Evolutionary conservation across 176 grass and related monocot species (phyloP), one percentile per base, ranked within the genome.

Genomic region (Olyra latifolia): DNA sequence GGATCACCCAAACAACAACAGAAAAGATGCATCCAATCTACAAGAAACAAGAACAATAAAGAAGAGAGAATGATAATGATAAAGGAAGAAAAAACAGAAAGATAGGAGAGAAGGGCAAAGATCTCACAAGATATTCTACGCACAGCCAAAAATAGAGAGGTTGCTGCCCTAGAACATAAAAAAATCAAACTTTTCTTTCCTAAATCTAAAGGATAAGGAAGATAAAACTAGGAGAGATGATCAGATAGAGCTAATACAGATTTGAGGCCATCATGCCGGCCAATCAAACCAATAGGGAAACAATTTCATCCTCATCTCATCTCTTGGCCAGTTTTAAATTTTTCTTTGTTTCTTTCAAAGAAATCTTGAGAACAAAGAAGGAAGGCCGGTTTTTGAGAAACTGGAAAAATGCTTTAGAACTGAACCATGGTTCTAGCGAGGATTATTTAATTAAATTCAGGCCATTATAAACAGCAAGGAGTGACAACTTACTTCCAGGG

Each of bases 401-500:
- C 32, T 35, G 32, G 5, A 35, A 35, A 35, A 35, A 35, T n/a
- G 32, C 32, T 35, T 35, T 4, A 3, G 32, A 4, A 2, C 2
- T 35, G 32, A 3, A 35, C 32, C 32, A 35, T 35, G 32, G 32
- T 35, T 35, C 4, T 35, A 35, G 32, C 32, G 1, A 55, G 55
- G 23, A 56, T 24, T 25, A 35, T 7, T 41, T 75, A 13, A 58
- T 52, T 19, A 58, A 75, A 28, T 16, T 20, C 6, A 53, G 49
- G 16, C 17, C 10, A 30, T 38, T 72, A 4, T n/a, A 2, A 53
- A 38, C 48, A n/a, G 16, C 5, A 35, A 52, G 0, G 4, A 24
- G 42, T 15, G 44, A 7, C 0, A 69, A 95, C 87, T 89, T 92
- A 95, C 93, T 95, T 78, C 93, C 87, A 47, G 87, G 90, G 52